phyloP scores from a whole-genome alignment of 169 alveolate genomes.

The Cryptosporidium muris region DNA sequence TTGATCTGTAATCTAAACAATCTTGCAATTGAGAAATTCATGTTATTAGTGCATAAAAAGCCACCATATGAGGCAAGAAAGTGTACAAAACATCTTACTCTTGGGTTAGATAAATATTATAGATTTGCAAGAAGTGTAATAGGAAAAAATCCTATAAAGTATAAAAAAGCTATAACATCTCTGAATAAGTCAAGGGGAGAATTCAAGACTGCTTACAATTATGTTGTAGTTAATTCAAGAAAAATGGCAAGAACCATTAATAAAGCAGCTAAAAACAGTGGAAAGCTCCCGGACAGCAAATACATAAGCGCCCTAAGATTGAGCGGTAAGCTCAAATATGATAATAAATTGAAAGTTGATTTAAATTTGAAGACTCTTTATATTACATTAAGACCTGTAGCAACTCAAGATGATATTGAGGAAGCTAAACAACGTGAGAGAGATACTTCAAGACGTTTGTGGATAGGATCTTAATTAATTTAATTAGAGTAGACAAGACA shows the following conservation, averaged over 20 bases:
- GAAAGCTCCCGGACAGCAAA: slow-evolving; percentile 32
- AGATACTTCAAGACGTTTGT: slow-evolving; percentile 54
- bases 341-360: slow-evolving; percentile 38
- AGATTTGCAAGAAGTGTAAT: slow-evolving; percentile 68
- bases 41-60: slow-evolving; percentile 35
- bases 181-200: slow-evolving; percentile 34
- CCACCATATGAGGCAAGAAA: slow-evolving; percentile 72
- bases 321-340: slow-evolving; percentile 50
- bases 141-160: slow-evolving; percentile 55
- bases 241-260: slow-evolving; percentile 59
- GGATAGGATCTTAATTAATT: slow-evolving; percentile 2
- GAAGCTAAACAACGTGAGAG: slow-evolving; percentile 54
- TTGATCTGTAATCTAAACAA: slow-evolving; percentile 52
- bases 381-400: slow-evolving; percentile 54
- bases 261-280: slow-evolving; percentile 41
- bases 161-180: slow-evolving; percentile 37
- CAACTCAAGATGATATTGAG: slow-evolving; percentile 63
- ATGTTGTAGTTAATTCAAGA: slow-evolving; percentile 49
- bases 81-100: slow-evolving; percentile 57
- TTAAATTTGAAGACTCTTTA: slow-evolving; percentile 29
- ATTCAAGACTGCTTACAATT: slow-evolving; percentile 23
- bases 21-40: slow-evolving; percentile 46
- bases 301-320: slow-evolving; percentile 28
- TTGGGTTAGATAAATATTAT: slow-evolving; percentile 62
- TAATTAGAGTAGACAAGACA: background rate